phyloP scores from a whole-genome alignment of 148 eudicot genomes.

The Mesembryanthemum crystallinum region DNA sequence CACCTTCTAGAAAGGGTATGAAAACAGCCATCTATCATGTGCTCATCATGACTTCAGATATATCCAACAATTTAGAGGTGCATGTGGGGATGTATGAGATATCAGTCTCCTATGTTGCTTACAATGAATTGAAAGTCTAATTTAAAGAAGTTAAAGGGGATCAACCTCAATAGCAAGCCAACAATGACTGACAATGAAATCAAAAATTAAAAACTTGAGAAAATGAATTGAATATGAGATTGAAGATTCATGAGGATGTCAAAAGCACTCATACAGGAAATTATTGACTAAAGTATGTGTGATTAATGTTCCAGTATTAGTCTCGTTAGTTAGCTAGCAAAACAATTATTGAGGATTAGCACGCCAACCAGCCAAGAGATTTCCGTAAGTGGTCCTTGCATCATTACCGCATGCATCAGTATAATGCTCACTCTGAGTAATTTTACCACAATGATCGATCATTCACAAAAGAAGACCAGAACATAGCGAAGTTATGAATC shows the following conservation, averaged over 20 bases:
- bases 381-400: background rate
- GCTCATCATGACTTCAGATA: too few species aligned
- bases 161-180: slow-evolving; percentile 1
- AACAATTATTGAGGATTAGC: background rate
- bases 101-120: background rate
- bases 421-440: background rate
- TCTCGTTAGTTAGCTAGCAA: background rate
- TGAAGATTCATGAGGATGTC: background rate
- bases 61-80: background rate
- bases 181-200: background rate
- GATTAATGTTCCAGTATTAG: background rate
- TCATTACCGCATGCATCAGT: background rate
- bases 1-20: too few species aligned
- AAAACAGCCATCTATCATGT: too few species aligned
- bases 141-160: background rate
- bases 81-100: background rate
- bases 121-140: too few species aligned
- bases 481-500: background rate
- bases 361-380: background rate
- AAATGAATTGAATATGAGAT: background rate
- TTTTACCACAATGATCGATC: background rate
- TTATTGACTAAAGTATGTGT: too few species aligned
- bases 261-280: background rate
- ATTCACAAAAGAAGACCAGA: background rate
- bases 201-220: background rate